Evolutionary conservation across 805 yeast species (phyloP), one percentile per base, ranked within the genome.

Genomic region (Starmerella geochares): DNA sequence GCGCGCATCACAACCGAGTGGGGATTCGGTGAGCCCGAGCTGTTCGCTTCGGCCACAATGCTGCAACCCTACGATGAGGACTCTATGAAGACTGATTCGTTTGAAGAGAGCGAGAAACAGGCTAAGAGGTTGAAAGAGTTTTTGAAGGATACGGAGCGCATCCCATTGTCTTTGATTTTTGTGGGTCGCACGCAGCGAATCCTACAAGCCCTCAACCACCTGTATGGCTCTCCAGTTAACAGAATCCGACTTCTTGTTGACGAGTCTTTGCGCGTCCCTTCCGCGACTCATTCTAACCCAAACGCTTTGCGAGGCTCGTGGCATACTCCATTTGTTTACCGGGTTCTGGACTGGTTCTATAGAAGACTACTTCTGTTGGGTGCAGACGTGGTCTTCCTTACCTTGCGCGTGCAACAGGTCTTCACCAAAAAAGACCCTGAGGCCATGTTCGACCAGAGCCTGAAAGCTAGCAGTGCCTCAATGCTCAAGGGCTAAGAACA

Each of bases 161-260:
- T 84, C 60, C 94, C 94, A 2, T 64, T 79, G 53, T 79, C 78
- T 41, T 63, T 83, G 48, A 70, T 80, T 17, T 83, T 83, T 57
- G 65, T 84, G 6, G 77, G 82, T 48, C 67, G 90, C 58, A 72
- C 84, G 10, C 80, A 82, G 82, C 69, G 88, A 52, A 82, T 83
- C 69, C 73, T 84, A 46, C 90, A 83, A 61, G 79, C 79, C 21
- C 64, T 81, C 54, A 83, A 84, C 62, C 78, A 77, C 55, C 67
- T 67, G 31, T 76, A 75, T 61, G 85, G 81, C 3, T 76, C 86
- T 14, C 90, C 88, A 0, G 81, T 82, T n/a, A 83, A 83, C 62
- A 70, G 92, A 50, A 66, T 83, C 56, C 79, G 78, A 51, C 60
- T 80, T 25, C 68, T 83, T 48, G 83, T 84, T 0, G 64, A 68